phyloP scores from a whole-genome alignment of 345 rosid genomes.

The Punica granatum region DNA sequence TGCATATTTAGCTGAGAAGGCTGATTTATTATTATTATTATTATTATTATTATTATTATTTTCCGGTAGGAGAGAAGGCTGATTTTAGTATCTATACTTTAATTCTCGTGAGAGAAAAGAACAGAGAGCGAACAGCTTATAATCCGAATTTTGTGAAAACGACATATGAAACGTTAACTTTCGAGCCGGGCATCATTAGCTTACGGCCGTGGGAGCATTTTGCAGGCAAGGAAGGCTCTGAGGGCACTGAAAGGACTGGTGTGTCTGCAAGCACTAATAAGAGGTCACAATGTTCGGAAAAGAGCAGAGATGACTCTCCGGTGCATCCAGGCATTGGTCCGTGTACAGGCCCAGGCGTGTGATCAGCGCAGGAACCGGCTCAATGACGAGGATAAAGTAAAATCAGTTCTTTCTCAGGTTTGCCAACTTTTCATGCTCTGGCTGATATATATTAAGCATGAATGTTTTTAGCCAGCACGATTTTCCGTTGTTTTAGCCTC shows the following conservation, averaged over 20 bases:
- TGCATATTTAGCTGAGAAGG: background rate
- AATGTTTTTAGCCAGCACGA: background rate
- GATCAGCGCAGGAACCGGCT: constrained; percentile 44
- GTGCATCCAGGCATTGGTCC: constrained; percentile 68
- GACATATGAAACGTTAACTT: no score
- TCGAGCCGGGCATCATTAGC: no score
- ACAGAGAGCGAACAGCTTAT: no score
- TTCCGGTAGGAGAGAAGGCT: no score
- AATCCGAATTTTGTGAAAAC: no score
- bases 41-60: no score
- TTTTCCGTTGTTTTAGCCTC: background rate
- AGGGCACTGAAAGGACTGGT: constrained; percentile 71
- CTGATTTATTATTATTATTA: background rate
- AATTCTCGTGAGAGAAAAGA: no score
- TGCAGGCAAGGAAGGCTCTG: constrained; percentile 75
- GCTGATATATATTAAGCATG: background rate
- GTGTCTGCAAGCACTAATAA: constrained; percentile 83
- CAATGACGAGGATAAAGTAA: constrained; percentile 19
- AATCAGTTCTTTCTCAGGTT: background rate
- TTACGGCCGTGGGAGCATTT: background rate
- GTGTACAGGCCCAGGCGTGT: constrained; percentile 58
- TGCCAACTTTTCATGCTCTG: background rate
- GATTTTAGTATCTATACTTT: no score
- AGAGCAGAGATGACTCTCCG: constrained; percentile 56
- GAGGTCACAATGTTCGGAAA: constrained; percentile 76